Percentiles rank a stretch among this genome's conserved stretches.
These are phyloP conservation scores for Margaritispora aquatica DNA, from an alignment of 495 filamentous ascomycete species.

Conservation along the genomic window DNA sequence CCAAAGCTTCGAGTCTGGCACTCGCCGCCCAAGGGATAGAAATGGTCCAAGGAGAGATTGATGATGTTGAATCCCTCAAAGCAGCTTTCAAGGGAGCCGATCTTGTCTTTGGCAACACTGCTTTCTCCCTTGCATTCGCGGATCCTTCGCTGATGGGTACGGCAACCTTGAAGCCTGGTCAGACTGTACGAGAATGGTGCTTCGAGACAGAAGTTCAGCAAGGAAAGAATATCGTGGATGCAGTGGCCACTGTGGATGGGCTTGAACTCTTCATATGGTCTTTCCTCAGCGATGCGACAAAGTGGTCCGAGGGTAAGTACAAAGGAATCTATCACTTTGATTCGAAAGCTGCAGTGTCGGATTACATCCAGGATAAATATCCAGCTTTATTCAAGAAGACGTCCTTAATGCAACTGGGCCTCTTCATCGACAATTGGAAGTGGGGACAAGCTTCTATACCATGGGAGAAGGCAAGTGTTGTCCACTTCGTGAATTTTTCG, in stretches of 20 bases:
- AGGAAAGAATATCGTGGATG: conserved; percentile 37
- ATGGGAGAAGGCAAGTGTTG: conserved; percentile 3
- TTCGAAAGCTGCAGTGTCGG: conserved; percentile 22
- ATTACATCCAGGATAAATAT: conserved; percentile 9
- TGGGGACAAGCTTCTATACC: conserved; percentile 5
- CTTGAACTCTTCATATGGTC: conserved; percentile 40
- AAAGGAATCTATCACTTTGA: conserved; percentile 35
- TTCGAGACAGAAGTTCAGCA: conserved; percentile 8
- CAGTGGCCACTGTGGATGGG: conserved; percentile 39
- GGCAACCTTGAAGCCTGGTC: conserved; percentile 23
- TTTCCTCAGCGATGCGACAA: conserved; percentile 29
- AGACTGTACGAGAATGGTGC: conserved; percentile 25
- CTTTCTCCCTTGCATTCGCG: conserved; percentile 35
- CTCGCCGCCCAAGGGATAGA: conserved; percentile 36
- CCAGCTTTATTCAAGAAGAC: conserved; percentile 9
- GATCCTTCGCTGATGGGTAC: conserved; percentile 21
- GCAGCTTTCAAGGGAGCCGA: conserved; percentile 40
- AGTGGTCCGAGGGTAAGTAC: conserved; percentile 30
- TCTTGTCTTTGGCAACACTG: conserved; percentile 41
- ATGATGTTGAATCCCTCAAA: conserved; percentile 35
- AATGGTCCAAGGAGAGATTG: conserved; percentile 39
- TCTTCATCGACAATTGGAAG: conserved; percentile 8
- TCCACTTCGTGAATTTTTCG: neutral
- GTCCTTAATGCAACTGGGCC: conserved; percentile 6
- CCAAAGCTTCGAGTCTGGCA: conserved; percentile 27